A percentile compares a stretch with the other conserved stretches of the same genome.
Evolutionary conservation across 2,329 filamentous ascomycete species (phyloP).

Genomic region (Neofusicoccum sp.): DNA sequence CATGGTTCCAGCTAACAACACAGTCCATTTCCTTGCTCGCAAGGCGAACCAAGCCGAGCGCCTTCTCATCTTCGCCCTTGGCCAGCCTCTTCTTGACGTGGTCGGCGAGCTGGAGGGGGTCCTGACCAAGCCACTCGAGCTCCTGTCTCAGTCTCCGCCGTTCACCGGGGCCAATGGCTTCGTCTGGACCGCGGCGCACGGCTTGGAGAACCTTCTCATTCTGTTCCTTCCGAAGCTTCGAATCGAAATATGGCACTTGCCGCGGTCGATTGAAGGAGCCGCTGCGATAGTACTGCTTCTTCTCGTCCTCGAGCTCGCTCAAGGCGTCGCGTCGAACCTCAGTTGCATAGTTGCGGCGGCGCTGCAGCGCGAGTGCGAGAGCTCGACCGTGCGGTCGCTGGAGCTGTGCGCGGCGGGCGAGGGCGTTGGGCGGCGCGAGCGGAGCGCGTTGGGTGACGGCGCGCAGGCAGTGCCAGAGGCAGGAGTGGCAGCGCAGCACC

Average conservation of each 20-base stretch:
- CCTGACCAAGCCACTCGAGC: conserved; percentile 45
- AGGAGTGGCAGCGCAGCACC: conserved; percentile 38
- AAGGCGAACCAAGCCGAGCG: conserved; percentile 64
- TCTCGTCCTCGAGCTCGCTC: background rate
- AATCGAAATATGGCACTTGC: background rate
- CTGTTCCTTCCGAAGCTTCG: background rate
- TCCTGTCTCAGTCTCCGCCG: background rate
- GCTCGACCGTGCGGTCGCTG: background rate
- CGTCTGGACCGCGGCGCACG: too few relatives aligned
- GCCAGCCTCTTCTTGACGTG: conserved; percentile 62
- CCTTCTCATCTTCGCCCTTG: conserved; percentile 62
- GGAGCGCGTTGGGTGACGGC: conserved; percentile 35
- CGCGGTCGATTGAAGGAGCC: background rate
- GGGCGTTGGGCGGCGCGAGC: conserved; percentile 12
- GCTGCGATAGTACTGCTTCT: background rate
- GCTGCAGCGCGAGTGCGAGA: conserved; percentile 13
- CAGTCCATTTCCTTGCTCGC: conserved; percentile 64
- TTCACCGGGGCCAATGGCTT: background rate
- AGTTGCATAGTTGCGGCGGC: conserved; percentile 7
- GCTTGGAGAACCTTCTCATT: background rate
- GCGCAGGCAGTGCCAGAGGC: conserved; percentile 43
- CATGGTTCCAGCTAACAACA: conserved; percentile 81
- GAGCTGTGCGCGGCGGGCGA: conserved; percentile 16
- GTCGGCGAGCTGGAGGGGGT: conserved; percentile 70
- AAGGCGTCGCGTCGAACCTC: background rate